Evolutionary conservation across 2,329 filamentous ascomycete genomes (phyloP).

Genomic region (Penicillium sp.): DNA sequence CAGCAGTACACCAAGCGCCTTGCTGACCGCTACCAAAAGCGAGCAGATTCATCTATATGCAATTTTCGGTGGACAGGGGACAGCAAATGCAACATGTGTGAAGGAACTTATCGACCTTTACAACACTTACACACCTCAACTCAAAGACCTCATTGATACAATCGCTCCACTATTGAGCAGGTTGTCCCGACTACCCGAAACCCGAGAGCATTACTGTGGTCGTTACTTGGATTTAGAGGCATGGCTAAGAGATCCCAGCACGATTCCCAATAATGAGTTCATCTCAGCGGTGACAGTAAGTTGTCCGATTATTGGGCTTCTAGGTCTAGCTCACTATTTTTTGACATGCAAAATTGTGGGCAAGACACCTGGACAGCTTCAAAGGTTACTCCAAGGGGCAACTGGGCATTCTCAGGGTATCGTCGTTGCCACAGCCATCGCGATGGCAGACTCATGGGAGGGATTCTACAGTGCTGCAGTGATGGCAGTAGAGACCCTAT

Average conservation of each 20-base stretch:
- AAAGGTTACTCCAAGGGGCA: constrained; percentile 46
- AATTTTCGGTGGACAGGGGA: not conserved
- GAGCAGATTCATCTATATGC: not conserved
- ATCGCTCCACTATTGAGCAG: not conserved
- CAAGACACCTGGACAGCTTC: constrained; percentile 79
- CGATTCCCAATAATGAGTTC: constrained; percentile 93
- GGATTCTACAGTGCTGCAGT: constrained; percentile 75
- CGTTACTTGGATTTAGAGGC: constrained; percentile 66
- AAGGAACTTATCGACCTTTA: constrained; percentile 1
- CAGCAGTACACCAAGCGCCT: not conserved
- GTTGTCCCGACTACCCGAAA: not conserved
- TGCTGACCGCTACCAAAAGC: not conserved
- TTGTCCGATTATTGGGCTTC: constrained; percentile 90
- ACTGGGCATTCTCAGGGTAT: constrained; percentile 92
- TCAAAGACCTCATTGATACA: not conserved
- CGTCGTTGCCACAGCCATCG: constrained; percentile 85
- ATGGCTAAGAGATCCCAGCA: constrained; percentile 84
- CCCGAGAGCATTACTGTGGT: not conserved
- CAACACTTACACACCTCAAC: not conserved
- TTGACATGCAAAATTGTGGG: constrained; percentile 91
- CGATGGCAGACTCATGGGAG: constrained; percentile 88
- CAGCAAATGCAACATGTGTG: not conserved
- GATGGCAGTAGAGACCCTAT: constrained; percentile 83
- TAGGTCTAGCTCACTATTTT: constrained; percentile 91
- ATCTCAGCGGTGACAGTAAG: constrained; percentile 91